Conservation (phyloP, 352 stramenopile species). For the Phytopythium helicoides region DNA sequence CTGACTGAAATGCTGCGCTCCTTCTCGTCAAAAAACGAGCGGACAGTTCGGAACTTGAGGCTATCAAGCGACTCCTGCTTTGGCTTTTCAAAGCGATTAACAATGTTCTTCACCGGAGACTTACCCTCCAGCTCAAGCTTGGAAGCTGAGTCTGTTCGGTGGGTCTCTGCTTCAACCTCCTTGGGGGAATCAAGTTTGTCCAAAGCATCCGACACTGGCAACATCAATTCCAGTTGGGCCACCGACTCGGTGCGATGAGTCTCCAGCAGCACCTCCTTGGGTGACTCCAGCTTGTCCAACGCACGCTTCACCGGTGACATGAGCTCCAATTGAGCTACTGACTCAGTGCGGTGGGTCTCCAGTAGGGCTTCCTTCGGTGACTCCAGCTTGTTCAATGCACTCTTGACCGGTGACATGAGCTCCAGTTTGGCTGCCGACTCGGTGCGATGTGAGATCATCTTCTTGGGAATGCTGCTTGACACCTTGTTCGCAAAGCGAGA, state of each 20-base stretch:
- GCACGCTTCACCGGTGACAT: slow-evolving; percentile 15
- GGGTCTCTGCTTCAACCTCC: slow-evolving; percentile 11
- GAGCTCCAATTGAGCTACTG: slow-evolving; percentile 19
- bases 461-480: slow-evolving; percentile 17
- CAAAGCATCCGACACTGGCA: slow-evolving; percentile 13
- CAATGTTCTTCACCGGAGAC: slow-evolving; percentile 43
- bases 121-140: slow-evolving; percentile 21
- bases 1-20: slow-evolving; percentile 32
- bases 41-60: slow-evolving; percentile 53
- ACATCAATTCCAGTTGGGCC: slow-evolving; percentile 19
- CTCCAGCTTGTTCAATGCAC: slow-evolving; percentile 22
- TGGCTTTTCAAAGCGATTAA: slow-evolving; percentile 56
- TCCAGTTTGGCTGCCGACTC: slow-evolving; percentile 27
- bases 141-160: slow-evolving; percentile 27
- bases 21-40: slow-evolving; percentile 48
- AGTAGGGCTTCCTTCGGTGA: slow-evolving; percentile 12
- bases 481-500: slow-evolving; percentile 32
- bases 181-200: slow-evolving; percentile 27
- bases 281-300: slow-evolving; percentile 24
- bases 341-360: slow-evolving; percentile 21
- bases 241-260: slow-evolving; percentile 24
- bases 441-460: slow-evolving; percentile 12
- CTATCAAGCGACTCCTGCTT: slow-evolving; percentile 43
- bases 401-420: slow-evolving; percentile 16
- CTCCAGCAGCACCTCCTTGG: slow-evolving; percentile 10